Evolutionary conservation across 371 early-diverging fungal genomes (phyloP).

Genomic region (Polyrhizophydium stewartii): DNA sequence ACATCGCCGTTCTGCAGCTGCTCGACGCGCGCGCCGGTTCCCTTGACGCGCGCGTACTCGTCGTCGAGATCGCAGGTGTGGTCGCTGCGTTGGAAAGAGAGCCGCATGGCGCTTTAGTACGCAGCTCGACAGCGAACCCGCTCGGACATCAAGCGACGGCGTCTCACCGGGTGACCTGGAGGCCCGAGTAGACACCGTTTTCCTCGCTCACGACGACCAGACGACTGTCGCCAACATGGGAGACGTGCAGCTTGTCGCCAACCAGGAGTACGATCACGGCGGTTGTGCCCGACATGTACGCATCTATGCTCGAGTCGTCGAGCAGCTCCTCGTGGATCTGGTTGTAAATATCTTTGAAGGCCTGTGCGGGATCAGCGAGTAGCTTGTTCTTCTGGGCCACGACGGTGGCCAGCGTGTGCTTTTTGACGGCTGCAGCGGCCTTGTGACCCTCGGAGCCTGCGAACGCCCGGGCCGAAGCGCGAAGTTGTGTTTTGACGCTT

Average conservation of each 20-base stretch:
- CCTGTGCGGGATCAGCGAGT: not conserved
- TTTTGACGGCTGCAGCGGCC: constrained; percentile 9
- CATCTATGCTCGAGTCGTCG: constrained; percentile 14
- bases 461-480: no score
- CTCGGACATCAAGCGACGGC: not conserved
- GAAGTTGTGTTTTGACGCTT: no score
- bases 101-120: no score
- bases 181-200: not conserved
- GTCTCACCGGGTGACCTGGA: constrained; percentile 18
- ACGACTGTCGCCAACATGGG: constrained; percentile 27
- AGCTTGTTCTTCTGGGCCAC: constrained; percentile 4
- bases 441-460: constrained; percentile 25
- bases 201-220: constrained; percentile 13
- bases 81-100: no score
- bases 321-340: constrained; percentile 15
- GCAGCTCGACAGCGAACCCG: no score
- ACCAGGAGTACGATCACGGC: constrained; percentile 22
- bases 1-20: constrained; percentile 17
- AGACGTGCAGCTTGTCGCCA: constrained; percentile 10
- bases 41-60: constrained; percentile 19
- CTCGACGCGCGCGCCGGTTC: constrained; percentile 25
- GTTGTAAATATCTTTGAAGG: constrained; percentile 5
- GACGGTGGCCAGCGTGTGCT: constrained; percentile 10
- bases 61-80: constrained; percentile 16
- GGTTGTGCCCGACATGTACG: constrained; percentile 35